Conservation (phyloP, 257 asterid genomes). For the Linderniella brevidens region DNA sequence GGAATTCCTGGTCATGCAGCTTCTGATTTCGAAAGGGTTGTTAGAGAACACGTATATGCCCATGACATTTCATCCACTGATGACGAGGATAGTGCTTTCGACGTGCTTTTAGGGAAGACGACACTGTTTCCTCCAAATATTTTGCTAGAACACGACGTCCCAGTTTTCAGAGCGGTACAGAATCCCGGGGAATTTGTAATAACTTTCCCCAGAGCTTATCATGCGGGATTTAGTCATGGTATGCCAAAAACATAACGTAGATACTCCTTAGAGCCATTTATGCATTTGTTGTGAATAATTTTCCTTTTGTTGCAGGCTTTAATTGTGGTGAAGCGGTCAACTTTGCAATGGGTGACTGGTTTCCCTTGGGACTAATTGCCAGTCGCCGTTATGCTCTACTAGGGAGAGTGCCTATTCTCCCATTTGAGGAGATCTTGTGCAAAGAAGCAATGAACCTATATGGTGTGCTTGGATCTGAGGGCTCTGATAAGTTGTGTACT, state of each 20-base stretch:
- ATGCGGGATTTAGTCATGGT: constrained; percentile 99
- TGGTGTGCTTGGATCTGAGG: constrained; percentile 24
- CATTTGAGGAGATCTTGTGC: constrained; percentile 93
- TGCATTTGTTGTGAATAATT: not conserved
- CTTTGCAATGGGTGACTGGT: constrained; percentile 94
- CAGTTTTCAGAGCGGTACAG: constrained; percentile 88
- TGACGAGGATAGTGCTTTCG: constrained; percentile 96
- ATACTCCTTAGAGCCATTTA: no score
- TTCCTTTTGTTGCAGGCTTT: constrained; percentile 40
- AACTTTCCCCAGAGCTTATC: constrained; percentile 94
- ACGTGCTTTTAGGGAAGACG: constrained; percentile 85
- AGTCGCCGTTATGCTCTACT: constrained; percentile 87
- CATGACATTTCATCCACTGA: constrained; percentile 57
- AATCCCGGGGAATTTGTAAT: constrained; percentile 86
- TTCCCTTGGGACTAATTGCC: constrained; percentile 76
- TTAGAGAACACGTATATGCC: constrained; percentile 59
- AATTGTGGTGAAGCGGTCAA: constrained; percentile 99
- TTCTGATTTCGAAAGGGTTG: constrained; percentile 70
- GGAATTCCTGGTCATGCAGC: constrained; percentile 97
- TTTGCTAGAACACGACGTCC: constrained; percentile 58
- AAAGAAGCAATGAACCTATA: constrained; percentile 74
- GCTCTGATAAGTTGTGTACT: constrained; percentile 21
- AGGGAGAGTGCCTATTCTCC: constrained; percentile 72
- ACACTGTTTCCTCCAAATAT: constrained; percentile 88
- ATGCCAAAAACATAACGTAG: no score